Percentiles rank a stretch among this genome's conserved stretches.
Conservation (phyloP, 805 yeast species). For the Kodamaea kaohsiungensis region DNA sequence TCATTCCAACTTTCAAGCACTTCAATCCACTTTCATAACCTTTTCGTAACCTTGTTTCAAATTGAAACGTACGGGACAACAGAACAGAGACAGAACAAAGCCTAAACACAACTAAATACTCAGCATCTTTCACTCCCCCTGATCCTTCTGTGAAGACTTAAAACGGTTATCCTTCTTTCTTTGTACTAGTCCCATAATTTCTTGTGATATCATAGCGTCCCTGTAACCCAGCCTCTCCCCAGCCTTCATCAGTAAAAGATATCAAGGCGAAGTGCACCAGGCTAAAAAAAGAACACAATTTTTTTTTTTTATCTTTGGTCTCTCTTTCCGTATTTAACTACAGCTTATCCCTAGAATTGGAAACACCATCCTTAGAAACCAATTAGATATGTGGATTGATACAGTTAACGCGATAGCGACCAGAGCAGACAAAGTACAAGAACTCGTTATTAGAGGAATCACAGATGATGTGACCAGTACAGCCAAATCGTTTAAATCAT, state of each 20-base stretch:
- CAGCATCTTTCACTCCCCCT: no score
- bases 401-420: slow-evolving; percentile 4
- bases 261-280: slow-evolving; percentile 5
- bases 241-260: background rate
- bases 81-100: no score
- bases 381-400: slow-evolving; percentile 11
- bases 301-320: background rate
- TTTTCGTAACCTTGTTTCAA: no score
- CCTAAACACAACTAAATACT: no score
- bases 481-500: slow-evolving; percentile 57
- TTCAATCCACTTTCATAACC: no score
- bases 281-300: background rate
- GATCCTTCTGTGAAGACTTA: no score
- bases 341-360: background rate
- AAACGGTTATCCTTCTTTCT: no score
- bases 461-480: slow-evolving; percentile 28
- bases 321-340: background rate
- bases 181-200: background rate
- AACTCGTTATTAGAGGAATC: slow-evolving; percentile 7
- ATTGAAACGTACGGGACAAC: no score
- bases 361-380: background rate
- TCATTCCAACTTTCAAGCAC: no score
- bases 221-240: background rate
- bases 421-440: slow-evolving; percentile 7
- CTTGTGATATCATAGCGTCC: no score